A percentile compares a stretch with the other conserved stretches of the same genome.
Conservation (phyloP, 306 rosid species). For the Senna tora region DNA sequence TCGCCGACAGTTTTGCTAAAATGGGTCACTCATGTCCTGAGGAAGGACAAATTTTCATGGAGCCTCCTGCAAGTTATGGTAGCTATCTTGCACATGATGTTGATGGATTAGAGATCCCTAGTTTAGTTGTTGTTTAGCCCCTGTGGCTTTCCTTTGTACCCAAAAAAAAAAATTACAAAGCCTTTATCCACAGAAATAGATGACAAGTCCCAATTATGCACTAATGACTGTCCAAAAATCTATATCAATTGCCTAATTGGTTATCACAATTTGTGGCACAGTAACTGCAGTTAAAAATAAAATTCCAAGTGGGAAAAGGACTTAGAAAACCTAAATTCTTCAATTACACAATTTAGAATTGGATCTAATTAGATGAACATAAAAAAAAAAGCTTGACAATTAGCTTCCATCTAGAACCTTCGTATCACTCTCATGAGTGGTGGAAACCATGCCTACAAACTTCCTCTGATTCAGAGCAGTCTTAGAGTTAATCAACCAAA, state of each 20-base stretch:
- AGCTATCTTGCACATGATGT: no score
- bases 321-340: background rate
- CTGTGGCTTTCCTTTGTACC: no score
- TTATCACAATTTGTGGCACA: background rate
- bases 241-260: background rate
- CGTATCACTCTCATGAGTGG: no score
- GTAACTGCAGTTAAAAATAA: conserved; percentile 4
- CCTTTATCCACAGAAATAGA: background rate
- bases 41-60: no score
- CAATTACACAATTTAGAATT: background rate
- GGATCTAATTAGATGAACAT: background rate
- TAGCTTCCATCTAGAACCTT: conserved; percentile 99
- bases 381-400: conserved; percentile 34
- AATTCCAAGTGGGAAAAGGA: background rate
- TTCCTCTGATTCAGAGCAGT: no score
- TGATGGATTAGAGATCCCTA: background rate
- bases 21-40: no score
- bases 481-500: no score
- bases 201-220: background rate
- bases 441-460: no score
- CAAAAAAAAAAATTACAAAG: background rate
- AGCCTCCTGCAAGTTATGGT: no score
- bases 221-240: background rate
- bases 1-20: no score
- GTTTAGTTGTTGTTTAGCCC: no score